phyloP scores from a whole-genome alignment of 2,329 filamentous ascomycete species.

The Cyphellophora attinorum region DNA sequence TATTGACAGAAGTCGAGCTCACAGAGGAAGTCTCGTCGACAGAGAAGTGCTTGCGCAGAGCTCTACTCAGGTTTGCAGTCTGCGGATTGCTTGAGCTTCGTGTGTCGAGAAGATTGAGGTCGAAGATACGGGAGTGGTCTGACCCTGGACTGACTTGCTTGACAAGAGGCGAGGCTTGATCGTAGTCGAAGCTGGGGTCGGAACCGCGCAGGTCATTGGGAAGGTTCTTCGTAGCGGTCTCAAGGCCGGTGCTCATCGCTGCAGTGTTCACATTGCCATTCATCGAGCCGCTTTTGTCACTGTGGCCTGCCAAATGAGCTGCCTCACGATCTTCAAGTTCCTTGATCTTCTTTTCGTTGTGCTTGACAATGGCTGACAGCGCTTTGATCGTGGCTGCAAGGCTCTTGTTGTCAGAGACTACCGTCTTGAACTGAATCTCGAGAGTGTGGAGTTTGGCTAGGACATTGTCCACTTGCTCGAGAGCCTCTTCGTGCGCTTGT shows the following conservation, averaged over 20 bases:
- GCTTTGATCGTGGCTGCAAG: conserved; percentile 11
- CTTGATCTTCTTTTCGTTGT: too few species aligned
- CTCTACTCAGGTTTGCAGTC: conserved; percentile 6
- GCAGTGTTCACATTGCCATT: too few species aligned
- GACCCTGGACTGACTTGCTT: conserved; percentile 1
- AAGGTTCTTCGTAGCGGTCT: too few species aligned
- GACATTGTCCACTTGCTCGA: conserved; percentile 5
- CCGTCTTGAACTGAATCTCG: conserved; percentile 7
- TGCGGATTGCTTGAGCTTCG: conserved; percentile 5
- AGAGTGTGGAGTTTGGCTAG: conserved; percentile 1
- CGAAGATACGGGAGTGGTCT: conserved; percentile 10
- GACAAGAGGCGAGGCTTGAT: too few species aligned
- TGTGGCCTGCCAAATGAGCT: too few species aligned
- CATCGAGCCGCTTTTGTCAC: too few species aligned
- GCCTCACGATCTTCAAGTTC: too few species aligned
- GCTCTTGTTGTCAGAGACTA: conserved; percentile 8
- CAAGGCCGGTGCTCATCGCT: too few species aligned
- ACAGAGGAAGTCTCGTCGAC: conserved; percentile 3
- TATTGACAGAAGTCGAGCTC: background rate
- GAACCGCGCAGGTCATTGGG: too few species aligned
- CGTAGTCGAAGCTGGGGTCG: too few species aligned
- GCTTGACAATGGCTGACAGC: conserved; percentile 13
- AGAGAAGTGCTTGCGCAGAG: conserved; percentile 13
- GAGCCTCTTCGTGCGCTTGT: conserved; percentile 12
- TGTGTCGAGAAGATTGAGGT: conserved; percentile 9